phyloP scores from a whole-genome alignment of 495 filamentous ascomycete species.

The Lasiosphaeria miniovina region DNA sequence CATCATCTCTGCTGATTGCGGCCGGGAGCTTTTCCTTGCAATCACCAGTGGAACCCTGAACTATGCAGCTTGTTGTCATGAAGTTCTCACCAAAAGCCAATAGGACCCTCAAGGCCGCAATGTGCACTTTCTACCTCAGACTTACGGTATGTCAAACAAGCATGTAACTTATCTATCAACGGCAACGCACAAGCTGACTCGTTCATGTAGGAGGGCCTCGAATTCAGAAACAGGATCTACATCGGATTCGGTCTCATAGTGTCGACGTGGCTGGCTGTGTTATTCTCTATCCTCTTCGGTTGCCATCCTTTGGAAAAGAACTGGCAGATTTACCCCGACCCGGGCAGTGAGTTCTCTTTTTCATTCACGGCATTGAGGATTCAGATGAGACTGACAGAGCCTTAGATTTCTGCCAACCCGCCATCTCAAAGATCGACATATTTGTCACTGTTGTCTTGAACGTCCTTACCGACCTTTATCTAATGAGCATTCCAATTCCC shows the following conservation, averaged over 20 bases:
- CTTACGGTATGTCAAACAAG: constrained; percentile 43
- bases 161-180: constrained; percentile 20
- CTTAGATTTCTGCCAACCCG: constrained; percentile 48
- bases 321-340: constrained; percentile 57
- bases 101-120: constrained; percentile 53
- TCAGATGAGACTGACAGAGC: background rate
- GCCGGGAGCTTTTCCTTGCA: background rate
- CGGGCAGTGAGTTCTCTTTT: constrained; percentile 41
- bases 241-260: constrained; percentile 52
- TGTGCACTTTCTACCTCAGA: constrained; percentile 59
- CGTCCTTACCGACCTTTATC: constrained; percentile 51
- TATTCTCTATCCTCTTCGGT: constrained; percentile 51
- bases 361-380: background rate
- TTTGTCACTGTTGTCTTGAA: constrained; percentile 48
- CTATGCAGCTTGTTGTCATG: background rate
- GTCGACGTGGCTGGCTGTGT: constrained; percentile 51
- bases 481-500: constrained; percentile 52
- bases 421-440: constrained; percentile 43
- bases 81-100: background rate
- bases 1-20: too few species aligned
- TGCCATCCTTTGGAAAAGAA: constrained; percentile 51
- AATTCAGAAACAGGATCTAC: constrained; percentile 50
- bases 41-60: background rate
- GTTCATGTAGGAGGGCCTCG: constrained; percentile 35
- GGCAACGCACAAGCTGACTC: background rate